Conservation (phyloP, 176 grass and related monocot species). For the Avena eriantha region DNA sequence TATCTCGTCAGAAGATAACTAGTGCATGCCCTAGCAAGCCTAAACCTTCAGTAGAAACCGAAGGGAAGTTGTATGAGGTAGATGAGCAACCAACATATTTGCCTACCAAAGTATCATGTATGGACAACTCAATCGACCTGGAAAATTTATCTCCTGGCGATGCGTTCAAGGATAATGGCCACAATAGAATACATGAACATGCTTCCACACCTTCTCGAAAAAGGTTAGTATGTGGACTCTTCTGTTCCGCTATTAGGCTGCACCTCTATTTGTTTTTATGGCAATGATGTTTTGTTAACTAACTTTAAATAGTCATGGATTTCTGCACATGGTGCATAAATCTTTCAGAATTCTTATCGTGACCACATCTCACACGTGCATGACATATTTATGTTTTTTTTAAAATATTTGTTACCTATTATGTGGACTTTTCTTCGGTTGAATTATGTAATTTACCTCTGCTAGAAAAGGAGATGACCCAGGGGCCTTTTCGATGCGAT, state of each 20-base stretch:
- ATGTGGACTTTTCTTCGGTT: conserved; percentile 2
- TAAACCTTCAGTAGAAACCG: conserved; percentile 40
- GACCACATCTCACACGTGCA: not conserved
- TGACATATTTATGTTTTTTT: not conserved
- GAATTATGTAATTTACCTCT: conserved; percentile 46
- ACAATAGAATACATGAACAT: conserved; percentile 34
- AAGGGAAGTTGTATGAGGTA: conserved; percentile 47
- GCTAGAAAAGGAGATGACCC: conserved; percentile 64
- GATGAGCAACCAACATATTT: conserved; percentile 34
- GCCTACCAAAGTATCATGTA: conserved; percentile 48
- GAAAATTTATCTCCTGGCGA: conserved; percentile 47
- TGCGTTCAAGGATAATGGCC: conserved; percentile 23
- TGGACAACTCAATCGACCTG: conserved; percentile 42
- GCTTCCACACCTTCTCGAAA: conserved; percentile 46
- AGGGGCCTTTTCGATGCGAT: conserved; percentile 54
- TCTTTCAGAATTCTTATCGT: conserved; percentile 10
- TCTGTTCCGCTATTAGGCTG: conserved; percentile 19
- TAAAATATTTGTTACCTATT: not conserved
- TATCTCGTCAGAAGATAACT: conserved; percentile 50
- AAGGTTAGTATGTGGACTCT: conserved; percentile 54
- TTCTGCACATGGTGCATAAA: not conserved
- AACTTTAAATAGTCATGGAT: not conserved
- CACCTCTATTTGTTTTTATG: conserved; percentile 6
- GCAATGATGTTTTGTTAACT: not conserved
- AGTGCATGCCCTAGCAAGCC: conserved; percentile 13